A percentile compares a stretch with the other conserved stretches of the same genome.
These are phyloP conservation scores for Hypoxylon sp. DNA, from an alignment of 2,329 filamentous ascomycete species.

Conservation along the genomic window DNA sequence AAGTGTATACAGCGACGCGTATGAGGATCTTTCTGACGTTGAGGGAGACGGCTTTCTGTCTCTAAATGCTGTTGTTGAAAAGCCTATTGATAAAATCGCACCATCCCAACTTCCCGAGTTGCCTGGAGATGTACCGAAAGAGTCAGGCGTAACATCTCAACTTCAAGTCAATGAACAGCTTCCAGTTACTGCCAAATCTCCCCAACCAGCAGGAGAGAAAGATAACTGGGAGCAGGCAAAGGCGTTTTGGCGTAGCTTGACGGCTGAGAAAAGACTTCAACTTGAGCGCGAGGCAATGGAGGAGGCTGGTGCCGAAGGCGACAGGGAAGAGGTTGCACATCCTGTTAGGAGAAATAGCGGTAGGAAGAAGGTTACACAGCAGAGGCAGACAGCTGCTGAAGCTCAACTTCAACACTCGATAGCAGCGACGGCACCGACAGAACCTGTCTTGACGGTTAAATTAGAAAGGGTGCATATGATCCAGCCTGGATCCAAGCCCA, in stretches of 20 bases:
- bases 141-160: constrained; percentile 30
- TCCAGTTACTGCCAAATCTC: not conserved
- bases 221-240: constrained; percentile 77
- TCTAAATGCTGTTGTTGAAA: constrained; percentile 77
- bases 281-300: constrained; percentile 70
- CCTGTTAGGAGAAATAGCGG: constrained; percentile 50
- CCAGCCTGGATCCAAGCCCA: constrained; percentile 50
- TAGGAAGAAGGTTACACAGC: constrained; percentile 58
- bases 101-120: constrained; percentile 44
- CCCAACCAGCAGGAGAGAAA: constrained; percentile 23
- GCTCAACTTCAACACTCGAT: constrained; percentile 27
- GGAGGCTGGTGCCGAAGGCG: constrained; percentile 64
- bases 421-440: constrained; percentile 49
- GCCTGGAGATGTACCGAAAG: constrained; percentile 18
- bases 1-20: constrained; percentile 80
- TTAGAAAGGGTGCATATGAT: constrained; percentile 41
- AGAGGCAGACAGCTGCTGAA: constrained; percentile 45
- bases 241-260: constrained; percentile 77
- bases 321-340: constrained; percentile 55
- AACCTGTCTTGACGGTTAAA: constrained; percentile 32
- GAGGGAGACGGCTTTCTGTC: constrained; percentile 78
- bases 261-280: constrained; percentile 71
- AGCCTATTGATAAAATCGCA: constrained; percentile 65
- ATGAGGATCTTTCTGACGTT: constrained; percentile 76
- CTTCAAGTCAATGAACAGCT: constrained; percentile 33